Percentiles rank a stretch among this genome's conserved stretches.
These are phyloP conservation scores for Claviceps sorghi DNA, from an alignment of 2,329 filamentous ascomycete species.

Conservation along the genomic window DNA sequence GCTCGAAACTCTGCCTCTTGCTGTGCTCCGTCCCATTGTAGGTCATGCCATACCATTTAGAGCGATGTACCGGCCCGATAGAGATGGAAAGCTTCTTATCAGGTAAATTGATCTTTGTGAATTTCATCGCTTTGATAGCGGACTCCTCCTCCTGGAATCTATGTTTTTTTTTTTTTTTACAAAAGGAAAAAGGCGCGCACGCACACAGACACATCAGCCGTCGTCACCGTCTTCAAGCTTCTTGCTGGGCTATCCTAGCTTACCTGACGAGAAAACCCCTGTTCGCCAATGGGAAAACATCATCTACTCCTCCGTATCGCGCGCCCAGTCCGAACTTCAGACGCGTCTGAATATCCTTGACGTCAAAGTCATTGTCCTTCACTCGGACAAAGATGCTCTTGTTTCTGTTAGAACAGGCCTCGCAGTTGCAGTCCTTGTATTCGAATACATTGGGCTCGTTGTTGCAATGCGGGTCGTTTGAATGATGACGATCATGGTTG, in stretches of 20 bases:
- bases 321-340: conserved; percentile 16
- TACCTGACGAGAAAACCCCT: conserved; percentile 17
- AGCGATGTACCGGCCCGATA: conserved; percentile 16
- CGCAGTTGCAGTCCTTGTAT: conserved; percentile 18
- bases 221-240: not conserved
- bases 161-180: no score
- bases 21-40: not conserved
- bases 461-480: conserved; percentile 8
- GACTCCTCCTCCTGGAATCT: conserved; percentile 17
- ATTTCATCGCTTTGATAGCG: conserved; percentile 13
- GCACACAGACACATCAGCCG: not conserved
- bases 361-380: conserved; percentile 3
- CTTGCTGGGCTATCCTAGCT: not conserved
- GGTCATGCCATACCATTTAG: conserved; percentile 17
- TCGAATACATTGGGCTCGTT: conserved; percentile 5
- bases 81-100: conserved; percentile 14
- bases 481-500: not conserved
- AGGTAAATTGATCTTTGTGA: conserved; percentile 10
- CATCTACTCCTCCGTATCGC: conserved; percentile 18
- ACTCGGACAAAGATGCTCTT: conserved; percentile 17
- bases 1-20: conserved; percentile 2
- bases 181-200: not conserved
- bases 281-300: conserved; percentile 8
- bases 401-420: conserved; percentile 16
- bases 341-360: conserved; percentile 13